These are phyloP conservation scores for Trichosanthes truncata DNA, from an alignment of 306 rosid species.

Conservation along the genomic window DNA sequence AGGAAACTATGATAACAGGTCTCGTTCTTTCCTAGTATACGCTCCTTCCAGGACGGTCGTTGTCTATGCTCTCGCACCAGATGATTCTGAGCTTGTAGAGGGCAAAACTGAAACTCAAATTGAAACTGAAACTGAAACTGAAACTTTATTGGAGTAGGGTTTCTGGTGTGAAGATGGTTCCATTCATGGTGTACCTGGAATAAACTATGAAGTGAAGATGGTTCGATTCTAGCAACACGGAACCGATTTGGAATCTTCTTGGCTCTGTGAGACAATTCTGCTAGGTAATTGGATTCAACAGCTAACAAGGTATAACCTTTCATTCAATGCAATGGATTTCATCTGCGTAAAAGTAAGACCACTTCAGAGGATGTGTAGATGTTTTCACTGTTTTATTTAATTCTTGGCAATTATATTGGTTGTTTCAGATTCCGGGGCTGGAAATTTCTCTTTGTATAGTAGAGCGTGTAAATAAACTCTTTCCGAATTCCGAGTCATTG, in stretches of 20 bases:
- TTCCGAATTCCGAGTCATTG: neutral
- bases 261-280: neutral
- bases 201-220: neutral
- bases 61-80: slow-evolving; percentile 50
- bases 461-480: neutral
- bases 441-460: neutral
- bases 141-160: neutral
- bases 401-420: neutral
- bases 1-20: slow-evolving; percentile 55
- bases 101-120: neutral
- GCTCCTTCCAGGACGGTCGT: slow-evolving; percentile 78
- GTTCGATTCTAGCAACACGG: neutral
- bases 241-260: neutral
- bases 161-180: neutral
- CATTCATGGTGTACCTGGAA: neutral
- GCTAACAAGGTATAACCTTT: slow-evolving; percentile 3
- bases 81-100: slow-evolving; percentile 6
- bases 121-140: neutral
- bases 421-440: neutral
- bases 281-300: slow-evolving; percentile 3
- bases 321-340: neutral
- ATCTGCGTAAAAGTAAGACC: neutral
- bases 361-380: neutral
- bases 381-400: neutral
- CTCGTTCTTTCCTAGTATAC: slow-evolving; percentile 65